A percentile compares a stretch with the other conserved stretches of the same genome.
Evolutionary conservation across 805 yeast genomes (phyloP).

Genomic region (Crinitomyces ghanaensis): DNA sequence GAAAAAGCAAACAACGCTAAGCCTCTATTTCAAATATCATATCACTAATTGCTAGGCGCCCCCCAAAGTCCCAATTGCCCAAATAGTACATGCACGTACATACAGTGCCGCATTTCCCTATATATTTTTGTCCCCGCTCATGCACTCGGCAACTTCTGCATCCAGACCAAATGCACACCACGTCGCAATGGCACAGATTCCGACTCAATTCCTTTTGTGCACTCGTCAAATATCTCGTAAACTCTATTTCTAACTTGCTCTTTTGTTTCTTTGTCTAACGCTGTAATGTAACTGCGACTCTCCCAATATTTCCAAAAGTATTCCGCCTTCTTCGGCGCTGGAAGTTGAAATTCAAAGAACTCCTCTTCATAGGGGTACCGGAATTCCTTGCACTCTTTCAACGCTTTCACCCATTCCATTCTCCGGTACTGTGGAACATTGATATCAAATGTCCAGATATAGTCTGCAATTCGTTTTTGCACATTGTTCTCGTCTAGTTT

Average conservation of each 20-base stretch:
- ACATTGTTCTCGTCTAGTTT: slow-evolving; percentile 25
- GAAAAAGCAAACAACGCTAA: too few relatives aligned
- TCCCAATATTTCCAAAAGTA: slow-evolving; percentile 40
- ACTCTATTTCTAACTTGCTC: slow-evolving; percentile 24
- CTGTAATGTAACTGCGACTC: slow-evolving; percentile 44
- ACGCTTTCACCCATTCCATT: slow-evolving; percentile 35
- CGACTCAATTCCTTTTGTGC: too few relatives aligned
- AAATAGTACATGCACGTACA: too few relatives aligned
- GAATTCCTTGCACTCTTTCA: slow-evolving; percentile 27
- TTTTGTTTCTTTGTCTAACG: slow-evolving; percentile 30
- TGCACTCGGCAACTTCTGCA: too few relatives aligned
- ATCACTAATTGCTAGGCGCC: too few relatives aligned
- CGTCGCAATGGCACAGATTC: too few relatives aligned
- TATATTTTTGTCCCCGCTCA: too few relatives aligned
- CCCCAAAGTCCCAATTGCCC: too few relatives aligned
- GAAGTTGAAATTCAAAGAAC: slow-evolving; percentile 21
- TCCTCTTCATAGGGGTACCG: slow-evolving; percentile 27
- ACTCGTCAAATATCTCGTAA: slow-evolving; percentile 21
- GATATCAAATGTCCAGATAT: slow-evolving; percentile 29
- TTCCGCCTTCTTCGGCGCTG: slow-evolving; percentile 22
- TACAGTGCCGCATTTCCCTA: too few relatives aligned
- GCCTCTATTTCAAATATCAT: too few relatives aligned
- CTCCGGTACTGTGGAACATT: slow-evolving; percentile 48
- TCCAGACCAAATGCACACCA: slow-evolving; percentile 22
- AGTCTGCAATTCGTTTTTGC: slow-evolving; percentile 29